Percentiles rank a stretch among this genome's conserved stretches.
Conservation (phyloP, 192 early-diverging fungal species). For the Coemansia umbellata region DNA sequence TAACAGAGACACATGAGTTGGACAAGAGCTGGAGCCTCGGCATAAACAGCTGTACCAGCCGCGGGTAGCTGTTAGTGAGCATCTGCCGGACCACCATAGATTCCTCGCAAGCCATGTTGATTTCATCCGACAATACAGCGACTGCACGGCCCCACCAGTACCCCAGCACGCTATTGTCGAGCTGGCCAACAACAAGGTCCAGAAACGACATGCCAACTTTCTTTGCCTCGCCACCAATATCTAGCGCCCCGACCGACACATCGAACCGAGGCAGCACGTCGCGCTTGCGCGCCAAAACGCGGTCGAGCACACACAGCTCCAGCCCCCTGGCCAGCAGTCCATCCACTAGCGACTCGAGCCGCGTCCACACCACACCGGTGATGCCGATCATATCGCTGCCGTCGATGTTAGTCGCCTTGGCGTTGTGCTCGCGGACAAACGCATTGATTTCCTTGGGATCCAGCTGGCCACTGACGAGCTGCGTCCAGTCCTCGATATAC, state of each 20-base stretch:
- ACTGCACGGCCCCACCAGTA: constrained; percentile 42
- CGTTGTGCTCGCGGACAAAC: constrained; percentile 28
- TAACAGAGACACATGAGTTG: constrained; percentile 5
- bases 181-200: constrained; percentile 14
- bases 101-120: constrained; percentile 8
- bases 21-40: constrained; percentile 29
- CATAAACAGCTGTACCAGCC: constrained; percentile 27
- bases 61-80: constrained; percentile 27
- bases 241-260: constrained; percentile 12
- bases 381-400: constrained; percentile 34
- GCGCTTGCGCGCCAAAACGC: constrained; percentile 36
- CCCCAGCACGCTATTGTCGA: constrained; percentile 20
- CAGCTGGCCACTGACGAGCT: not conserved
- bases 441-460: constrained; percentile 7
- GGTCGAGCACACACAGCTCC: constrained; percentile 31
- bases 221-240: not conserved
- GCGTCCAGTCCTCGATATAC: constrained; percentile 3
- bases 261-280: constrained; percentile 28
- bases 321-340: constrained; percentile 14
- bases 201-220: constrained; percentile 8
- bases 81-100: constrained; percentile 19
- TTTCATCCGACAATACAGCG: constrained; percentile 9
- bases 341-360: constrained; percentile 16
- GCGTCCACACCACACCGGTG: constrained; percentile 16
- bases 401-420: constrained; percentile 7